Evolutionary conservation across 371 early-diverging fungal species (phyloP), one percentile per base, ranked within the genome.

Genomic region (Apophysomyces variabilis): DNA sequence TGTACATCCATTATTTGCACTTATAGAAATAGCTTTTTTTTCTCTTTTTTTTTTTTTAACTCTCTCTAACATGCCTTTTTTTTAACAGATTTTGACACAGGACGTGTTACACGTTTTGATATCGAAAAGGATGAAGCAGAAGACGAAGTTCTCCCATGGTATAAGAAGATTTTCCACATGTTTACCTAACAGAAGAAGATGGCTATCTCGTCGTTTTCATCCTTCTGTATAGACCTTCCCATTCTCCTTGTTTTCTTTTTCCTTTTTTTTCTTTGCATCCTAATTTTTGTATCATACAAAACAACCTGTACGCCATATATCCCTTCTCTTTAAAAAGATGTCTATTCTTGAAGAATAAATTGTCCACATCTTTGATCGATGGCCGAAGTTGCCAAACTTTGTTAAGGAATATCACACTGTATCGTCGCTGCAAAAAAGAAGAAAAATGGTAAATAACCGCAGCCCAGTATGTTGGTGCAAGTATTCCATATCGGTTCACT

Each of bases 81-180:
- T 70, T 26, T 3, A 2, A 26, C 32, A 72, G 73, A 74, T 41
- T 71, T 74, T 46, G 71, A 70, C 37, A 70, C 71, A 12, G 75
- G 75, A 18, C 71, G 75, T 35, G 75, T 74, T n/a, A 66, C 72
- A 38, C 76, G 58, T 35, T 21, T 67, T 6, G 77, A 80, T 57
- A 66, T 77, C 7, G 77, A 75, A 60, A 65, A 66, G 37, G 80
- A 77, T 35, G 68, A 71, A 9, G 66, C 60, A 13, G 69, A 70
- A 56, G 72, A 75, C 50, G 60, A 68, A 36, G 58, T 58, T 35
- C 1, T 59, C 0, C 59, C 64, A 38, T 68, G 69, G 69, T 68
- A 65, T 35, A 57, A 62, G 63, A 58, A 57, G 13, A 18, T 61
- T 13, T 35, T 68, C 37, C 60, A 60, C 39, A 13, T 60, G 38